A percentile compares a stretch with the other conserved stretches of the same genome.
Conservation (phyloP, 768 basidiomycete species). For the Hygrocybe coccinea region DNA sequence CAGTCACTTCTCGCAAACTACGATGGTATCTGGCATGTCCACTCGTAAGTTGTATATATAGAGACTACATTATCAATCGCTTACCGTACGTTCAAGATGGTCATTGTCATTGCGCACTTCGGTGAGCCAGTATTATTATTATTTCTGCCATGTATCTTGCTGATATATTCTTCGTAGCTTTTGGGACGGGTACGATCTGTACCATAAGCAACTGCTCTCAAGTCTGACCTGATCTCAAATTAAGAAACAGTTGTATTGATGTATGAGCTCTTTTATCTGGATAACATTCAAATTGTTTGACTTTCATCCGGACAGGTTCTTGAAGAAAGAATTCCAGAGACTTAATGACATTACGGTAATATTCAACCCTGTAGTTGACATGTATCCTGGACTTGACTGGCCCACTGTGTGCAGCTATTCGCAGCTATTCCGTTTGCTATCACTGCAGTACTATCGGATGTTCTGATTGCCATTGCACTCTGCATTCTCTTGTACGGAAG, state of each 20-base stretch:
- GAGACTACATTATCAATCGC: background rate
- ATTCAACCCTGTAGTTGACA: too few species aligned
- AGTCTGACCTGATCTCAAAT: background rate
- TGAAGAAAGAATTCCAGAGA: constrained; percentile 10
- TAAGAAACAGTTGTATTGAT: constrained; percentile 10
- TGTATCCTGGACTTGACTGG: background rate
- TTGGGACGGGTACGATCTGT: constrained; percentile 4
- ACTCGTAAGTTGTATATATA: background rate
- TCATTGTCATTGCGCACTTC: background rate
- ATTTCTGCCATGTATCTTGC: background rate
- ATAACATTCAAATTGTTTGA: background rate
- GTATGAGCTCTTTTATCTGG: background rate
- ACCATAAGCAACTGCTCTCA: background rate
- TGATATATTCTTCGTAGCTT: background rate
- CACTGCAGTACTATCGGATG: constrained; percentile 9
- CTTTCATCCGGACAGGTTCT: constrained; percentile 2
- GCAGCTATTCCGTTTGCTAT: constrained; percentile 11
- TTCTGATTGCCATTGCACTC: constrained; percentile 8
- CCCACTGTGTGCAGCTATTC: background rate
- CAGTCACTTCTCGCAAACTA: background rate
- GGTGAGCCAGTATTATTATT: background rate
- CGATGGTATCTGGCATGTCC: background rate
- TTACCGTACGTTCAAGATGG: background rate
- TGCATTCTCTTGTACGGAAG: constrained; percentile 10
- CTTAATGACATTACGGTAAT: constrained; percentile 8